These are phyloP conservation scores for Mycosarcoma mackinlayi DNA, from an alignment of 1,284 basidiomycete genomes.

Conservation along the genomic window DNA sequence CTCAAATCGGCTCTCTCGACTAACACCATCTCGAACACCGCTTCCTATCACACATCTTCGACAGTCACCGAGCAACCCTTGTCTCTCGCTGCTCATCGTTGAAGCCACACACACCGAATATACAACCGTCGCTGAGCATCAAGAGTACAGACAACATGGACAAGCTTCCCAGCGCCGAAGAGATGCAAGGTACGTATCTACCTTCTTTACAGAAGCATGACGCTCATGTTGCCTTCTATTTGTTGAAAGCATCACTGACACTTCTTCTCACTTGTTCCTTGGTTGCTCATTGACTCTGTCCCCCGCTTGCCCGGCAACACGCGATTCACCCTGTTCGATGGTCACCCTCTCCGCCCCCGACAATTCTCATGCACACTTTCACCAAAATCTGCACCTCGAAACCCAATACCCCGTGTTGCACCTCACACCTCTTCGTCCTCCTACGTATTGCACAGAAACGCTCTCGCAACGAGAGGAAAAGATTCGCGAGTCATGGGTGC, in stretches of 20 bases:
- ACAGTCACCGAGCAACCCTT: too few relatives aligned
- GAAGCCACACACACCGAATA: not conserved
- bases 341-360: not conserved
- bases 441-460: conserved; percentile 16
- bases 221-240: too few relatives aligned
- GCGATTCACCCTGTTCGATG: too few relatives aligned
- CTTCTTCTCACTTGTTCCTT: not conserved
- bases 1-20: not conserved
- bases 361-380: not conserved
- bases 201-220: too few relatives aligned
- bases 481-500: conserved; percentile 92
- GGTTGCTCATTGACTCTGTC: too few relatives aligned
- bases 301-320: too few relatives aligned
- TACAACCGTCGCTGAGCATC: not conserved
- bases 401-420: not conserved
- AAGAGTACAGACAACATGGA: conserved; percentile 29
- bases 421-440: not conserved
- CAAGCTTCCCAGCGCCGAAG: conserved; percentile 51
- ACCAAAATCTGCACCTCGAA: too few relatives aligned
- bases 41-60: not conserved
- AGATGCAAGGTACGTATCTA: conserved; percentile 41
- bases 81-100: too few relatives aligned
- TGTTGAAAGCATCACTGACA: not conserved
- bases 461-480: conserved; percentile 76
- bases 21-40: conserved; percentile 3